Evolutionary conservation across 2,329 filamentous ascomycete genomes (phyloP).

Genomic region (Bipolaris oryzae): DNA sequence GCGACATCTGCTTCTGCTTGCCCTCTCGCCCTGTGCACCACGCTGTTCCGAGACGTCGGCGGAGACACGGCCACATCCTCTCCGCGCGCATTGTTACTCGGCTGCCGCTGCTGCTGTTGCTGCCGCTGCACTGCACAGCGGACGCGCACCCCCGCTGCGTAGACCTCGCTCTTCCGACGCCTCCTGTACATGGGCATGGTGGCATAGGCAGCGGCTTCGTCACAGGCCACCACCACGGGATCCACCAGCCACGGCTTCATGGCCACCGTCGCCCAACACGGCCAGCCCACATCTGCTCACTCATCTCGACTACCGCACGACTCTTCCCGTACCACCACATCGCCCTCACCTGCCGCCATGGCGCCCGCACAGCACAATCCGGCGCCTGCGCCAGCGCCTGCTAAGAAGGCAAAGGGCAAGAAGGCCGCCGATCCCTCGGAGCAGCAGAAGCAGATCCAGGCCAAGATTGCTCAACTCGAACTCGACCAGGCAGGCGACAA

Average conservation of each 20-base stretch:
- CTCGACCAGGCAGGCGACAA: constrained; percentile 92
- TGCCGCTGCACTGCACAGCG: constrained; percentile 21
- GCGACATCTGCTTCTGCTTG: constrained; percentile 1
- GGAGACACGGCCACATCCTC: constrained; percentile 16
- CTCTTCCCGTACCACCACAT: constrained; percentile 48
- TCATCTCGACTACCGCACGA: constrained; percentile 46
- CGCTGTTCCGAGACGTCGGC: constrained; percentile 39
- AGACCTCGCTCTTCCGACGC: constrained; percentile 5
- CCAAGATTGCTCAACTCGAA: constrained; percentile 94
- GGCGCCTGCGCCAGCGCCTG: constrained; percentile 58
- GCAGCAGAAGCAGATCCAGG: constrained; percentile 87
- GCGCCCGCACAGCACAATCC: constrained; percentile 55
- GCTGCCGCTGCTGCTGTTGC: constrained; percentile 3
- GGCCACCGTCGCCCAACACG: constrained; percentile 47
- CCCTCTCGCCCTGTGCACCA: constrained; percentile 3
- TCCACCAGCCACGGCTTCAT: constrained; percentile 33
- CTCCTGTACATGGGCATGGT: not conserved
- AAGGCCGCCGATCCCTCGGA: constrained; percentile 85
- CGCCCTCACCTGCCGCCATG: constrained; percentile 52
- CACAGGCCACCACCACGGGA: constrained; percentile 20
- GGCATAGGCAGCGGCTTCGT: constrained; percentile 13
- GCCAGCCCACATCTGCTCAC: constrained; percentile 39
- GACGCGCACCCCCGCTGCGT: constrained; percentile 25
- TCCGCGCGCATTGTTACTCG: constrained; percentile 27
- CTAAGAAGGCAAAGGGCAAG: constrained; percentile 84